Percentiles rank a stretch among this genome's conserved stretches.
phyloP scores from a whole-genome alignment of 176 grass and related monocot species.

The Tillandsia leiboldiana region DNA sequence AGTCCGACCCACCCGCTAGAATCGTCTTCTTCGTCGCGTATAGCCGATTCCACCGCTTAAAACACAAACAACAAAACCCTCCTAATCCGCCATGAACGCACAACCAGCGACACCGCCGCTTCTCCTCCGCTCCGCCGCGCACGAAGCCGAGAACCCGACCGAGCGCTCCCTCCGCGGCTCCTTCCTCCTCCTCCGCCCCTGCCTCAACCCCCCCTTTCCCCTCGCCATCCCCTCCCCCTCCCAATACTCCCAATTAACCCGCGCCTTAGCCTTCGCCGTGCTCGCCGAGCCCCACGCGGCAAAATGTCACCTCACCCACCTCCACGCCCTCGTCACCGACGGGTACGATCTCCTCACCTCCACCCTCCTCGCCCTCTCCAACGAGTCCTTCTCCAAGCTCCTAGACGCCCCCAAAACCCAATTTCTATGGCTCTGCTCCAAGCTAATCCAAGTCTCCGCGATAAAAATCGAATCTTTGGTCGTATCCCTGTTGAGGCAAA shows the following conservation, averaged over 20 bases:
- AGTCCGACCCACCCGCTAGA: too few species aligned
- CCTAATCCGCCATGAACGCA: neutral
- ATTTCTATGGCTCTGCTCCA: slow-evolving; percentile 29
- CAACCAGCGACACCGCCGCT: neutral
- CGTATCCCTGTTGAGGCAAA: slow-evolving; percentile 38
- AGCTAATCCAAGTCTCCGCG: slow-evolving; percentile 43
- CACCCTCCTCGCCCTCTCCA: slow-evolving; percentile 38
- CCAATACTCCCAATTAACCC: slow-evolving; percentile 45
- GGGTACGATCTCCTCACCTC: slow-evolving; percentile 53
- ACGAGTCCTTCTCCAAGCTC: slow-evolving; percentile 32
- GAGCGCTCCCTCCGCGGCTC: slow-evolving; percentile 14
- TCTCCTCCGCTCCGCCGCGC: neutral
- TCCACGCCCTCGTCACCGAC: slow-evolving; percentile 52
- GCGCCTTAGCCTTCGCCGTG: slow-evolving; percentile 51
- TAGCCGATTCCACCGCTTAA: neutral
- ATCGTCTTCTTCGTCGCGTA: neutral
- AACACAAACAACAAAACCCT: neutral
- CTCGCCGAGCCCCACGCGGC: slow-evolving; percentile 29
- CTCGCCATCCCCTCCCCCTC: slow-evolving; percentile 30
- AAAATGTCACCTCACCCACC: slow-evolving; percentile 26
- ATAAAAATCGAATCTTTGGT: slow-evolving; percentile 33
- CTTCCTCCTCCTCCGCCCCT: slow-evolving; percentile 25
- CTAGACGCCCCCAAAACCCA: slow-evolving; percentile 37
- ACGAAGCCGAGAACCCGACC: slow-evolving; percentile 3
- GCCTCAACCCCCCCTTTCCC: slow-evolving; percentile 45